Evolutionary conservation across 352 stramenopile genomes (phyloP), one percentile per base, ranked within the genome.

Genomic region (Pythium guiyangense): DNA sequence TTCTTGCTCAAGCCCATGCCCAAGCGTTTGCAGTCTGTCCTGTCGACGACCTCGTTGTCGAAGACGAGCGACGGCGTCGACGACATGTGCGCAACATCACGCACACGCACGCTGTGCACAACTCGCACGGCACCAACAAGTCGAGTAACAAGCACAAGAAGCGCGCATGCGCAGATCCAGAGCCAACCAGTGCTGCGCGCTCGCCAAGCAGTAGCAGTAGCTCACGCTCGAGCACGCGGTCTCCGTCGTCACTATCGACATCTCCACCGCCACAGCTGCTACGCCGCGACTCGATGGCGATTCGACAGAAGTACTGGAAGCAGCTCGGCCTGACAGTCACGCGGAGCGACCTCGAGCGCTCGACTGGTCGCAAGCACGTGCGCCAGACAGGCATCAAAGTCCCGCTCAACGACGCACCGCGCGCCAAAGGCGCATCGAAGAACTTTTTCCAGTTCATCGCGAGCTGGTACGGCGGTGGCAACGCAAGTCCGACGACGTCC

Each of bases 221-320:
- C 9, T 15, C n/a, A 58, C 55, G 50, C 44, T 10, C 37, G 51
- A 37, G 51, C 59, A 52, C 35, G 5, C 40, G 59, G 29, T 37
- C 55, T 10, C 27, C 26, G 20, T 6, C 47, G 18, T 15, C 31
- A 43, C n/a, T 22, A 25, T 9, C 44, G 29, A 5, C 43, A 5
- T 25, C 37, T 15, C 6, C 40, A 1, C 20, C 37, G 10, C 22
- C 54, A 15, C 49, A 53, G 39, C 64, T 76, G 47, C 67, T 90
- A 27, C 82, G 83, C 44, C 86, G 86, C 54, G 86, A 95, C 64
- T 88, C 78, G 22, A 87, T 88, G 60, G 80, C 82, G 4, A 91
- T 95, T 50, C 81, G 86, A 42, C 78, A 88, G 62, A 78, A 93
- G 62, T 95, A 95, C 62, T 92, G 79, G 86, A 94, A 73, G 54